phyloP scores from a whole-genome alignment of 208 protist genomes.

The Trypanosomatidae sp. region DNA sequence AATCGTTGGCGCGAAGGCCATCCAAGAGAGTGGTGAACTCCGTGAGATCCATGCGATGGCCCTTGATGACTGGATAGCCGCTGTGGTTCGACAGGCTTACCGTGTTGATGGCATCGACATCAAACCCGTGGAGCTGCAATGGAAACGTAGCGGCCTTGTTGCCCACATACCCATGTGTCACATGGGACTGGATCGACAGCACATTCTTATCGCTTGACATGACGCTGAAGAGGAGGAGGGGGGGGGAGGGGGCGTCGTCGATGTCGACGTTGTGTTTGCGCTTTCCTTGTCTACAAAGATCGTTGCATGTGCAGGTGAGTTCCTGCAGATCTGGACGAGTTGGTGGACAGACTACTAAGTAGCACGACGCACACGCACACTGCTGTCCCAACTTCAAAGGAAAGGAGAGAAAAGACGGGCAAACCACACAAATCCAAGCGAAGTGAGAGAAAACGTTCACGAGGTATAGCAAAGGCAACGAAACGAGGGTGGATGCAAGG shows the following conservation, averaged over 20 bases:
- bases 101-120: conserved; percentile 95
- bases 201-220: conserved; percentile 58
- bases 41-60: conserved; percentile 80
- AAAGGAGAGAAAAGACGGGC: not conserved
- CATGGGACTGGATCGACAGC: conserved; percentile 95
- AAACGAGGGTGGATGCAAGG: not conserved
- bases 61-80: conserved; percentile 90
- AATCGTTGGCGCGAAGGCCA: conserved; percentile 85
- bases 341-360: not conserved
- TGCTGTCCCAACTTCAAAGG: not conserved
- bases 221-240: not conserved
- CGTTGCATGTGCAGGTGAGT: not conserved
- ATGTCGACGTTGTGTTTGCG: not conserved
- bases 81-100: conserved; percentile 96
- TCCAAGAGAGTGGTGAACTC: conserved; percentile 83
- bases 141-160: conserved; percentile 95
- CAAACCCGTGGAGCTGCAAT: conserved; percentile 94
- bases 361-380: not conserved
- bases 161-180: conserved; percentile 96
- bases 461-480: not conserved
- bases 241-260: too few relatives aligned
- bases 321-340: not conserved
- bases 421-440: not conserved
- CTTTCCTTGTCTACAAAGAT: not conserved
- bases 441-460: not conserved